Base-by-base conservation (phyloP, 305 asterid genomes). In the Petunia hybrid region DNA sequence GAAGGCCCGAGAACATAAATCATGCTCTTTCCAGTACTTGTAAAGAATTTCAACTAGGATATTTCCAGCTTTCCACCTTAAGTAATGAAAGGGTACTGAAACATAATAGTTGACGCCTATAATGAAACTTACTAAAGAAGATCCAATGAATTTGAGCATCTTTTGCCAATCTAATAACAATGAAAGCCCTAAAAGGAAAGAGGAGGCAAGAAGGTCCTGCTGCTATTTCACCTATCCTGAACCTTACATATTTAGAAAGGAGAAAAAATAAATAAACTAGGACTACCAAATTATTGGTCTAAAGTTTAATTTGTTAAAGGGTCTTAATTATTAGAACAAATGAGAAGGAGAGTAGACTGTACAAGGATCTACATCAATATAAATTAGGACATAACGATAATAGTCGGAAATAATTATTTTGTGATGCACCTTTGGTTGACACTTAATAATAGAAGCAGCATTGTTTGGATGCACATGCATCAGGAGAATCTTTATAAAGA, bases 201-300 rank as follows among this genome's bases (percentile, higher is more conserved):
- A 69, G 59, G 76, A 45, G n/a, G 22, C 22, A 70, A 45, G 76
- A 5, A 69, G 77, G 77, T 31, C 3, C 10, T 8, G 43, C 10
- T 70, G 22, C 45, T 45, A 70, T 70, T 70, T 70, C n/a, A 16
- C 77, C 59, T 45, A 70, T 70, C 77, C 59, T 22, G 45, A 70
- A 70, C 77, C 77, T n/a, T 70, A 70, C 75, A 68, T 68, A 16
- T 48, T 16, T 69, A 69, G 76, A 57, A 56, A 16, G 59, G 57
- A 45, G 76, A 43, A 16, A 43, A 69, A 53, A 69, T 22, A 57
- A 14, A 31, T 9, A 46, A 45, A 70, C 22, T 59, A 43, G 41
- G 59, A 70, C 57, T 70, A 41, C 31, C 41, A 70, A 38, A 43
- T 45, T 70, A 45, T 59, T 45, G 77, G 59, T 70, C 77, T 41